phyloP scores from a whole-genome alignment of 2,329 filamentous ascomycete genomes.

The Arthrobotrys entomopaga region DNA sequence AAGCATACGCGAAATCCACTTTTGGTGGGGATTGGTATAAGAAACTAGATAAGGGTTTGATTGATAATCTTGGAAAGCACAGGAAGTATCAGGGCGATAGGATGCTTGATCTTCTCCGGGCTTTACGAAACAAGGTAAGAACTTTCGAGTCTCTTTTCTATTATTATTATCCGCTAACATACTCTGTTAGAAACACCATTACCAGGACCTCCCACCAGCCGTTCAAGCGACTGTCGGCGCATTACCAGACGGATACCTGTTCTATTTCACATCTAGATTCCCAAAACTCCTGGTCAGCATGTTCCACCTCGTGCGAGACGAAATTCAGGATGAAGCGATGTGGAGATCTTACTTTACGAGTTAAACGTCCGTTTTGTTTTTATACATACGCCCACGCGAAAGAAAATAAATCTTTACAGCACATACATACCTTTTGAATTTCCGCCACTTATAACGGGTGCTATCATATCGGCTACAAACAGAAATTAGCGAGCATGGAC shows the following conservation, averaged over 20 bases:
- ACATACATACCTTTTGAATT: constrained; percentile 30
- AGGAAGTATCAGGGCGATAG: constrained; percentile 77
- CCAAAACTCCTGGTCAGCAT: constrained; percentile 75
- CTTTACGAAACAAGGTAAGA: constrained; percentile 80
- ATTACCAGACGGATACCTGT: constrained; percentile 81
- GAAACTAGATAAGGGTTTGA: constrained; percentile 59
- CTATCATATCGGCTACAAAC: constrained; percentile 32
- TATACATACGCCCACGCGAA: constrained; percentile 13
- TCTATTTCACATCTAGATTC: constrained; percentile 84
- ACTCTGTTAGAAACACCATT: constrained; percentile 79
- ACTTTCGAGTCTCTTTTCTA: neutral
- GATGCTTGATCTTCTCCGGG: constrained; percentile 86
- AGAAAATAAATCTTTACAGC: constrained; percentile 11
- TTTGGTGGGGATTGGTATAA: constrained; percentile 80
- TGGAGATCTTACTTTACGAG: constrained; percentile 52
- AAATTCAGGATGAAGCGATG: constrained; percentile 49
- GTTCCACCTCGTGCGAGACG: constrained; percentile 63
- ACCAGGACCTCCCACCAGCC: constrained; percentile 92
- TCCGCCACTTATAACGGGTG: constrained; percentile 24
- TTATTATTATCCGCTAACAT: neutral
- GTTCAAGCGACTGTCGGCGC: constrained; percentile 75
- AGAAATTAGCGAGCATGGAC: constrained; percentile 36
- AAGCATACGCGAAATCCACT: constrained; percentile 67
- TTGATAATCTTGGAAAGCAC: constrained; percentile 55
- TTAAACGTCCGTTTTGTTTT: constrained; percentile 26